A percentile compares a stretch with the other conserved stretches of the same genome.
phyloP scores from a whole-genome alignment of 768 basidiomycete species.

The Floccularia luteovirens region DNA sequence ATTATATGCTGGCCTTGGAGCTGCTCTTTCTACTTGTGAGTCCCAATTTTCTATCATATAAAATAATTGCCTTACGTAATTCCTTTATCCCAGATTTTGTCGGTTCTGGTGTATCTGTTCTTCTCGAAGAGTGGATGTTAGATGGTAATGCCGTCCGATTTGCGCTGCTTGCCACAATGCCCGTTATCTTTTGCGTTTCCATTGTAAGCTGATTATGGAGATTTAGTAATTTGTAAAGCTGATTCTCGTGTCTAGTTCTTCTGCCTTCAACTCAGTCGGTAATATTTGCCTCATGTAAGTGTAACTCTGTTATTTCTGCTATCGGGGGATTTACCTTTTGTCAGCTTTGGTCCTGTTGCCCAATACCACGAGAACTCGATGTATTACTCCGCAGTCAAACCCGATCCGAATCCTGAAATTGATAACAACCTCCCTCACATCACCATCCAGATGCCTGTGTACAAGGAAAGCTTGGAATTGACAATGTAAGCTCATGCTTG shows the following conservation, averaged over 20 bases:
- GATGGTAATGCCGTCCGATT: conserved; percentile 62
- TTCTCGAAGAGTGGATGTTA: conserved; percentile 61
- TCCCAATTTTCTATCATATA: conserved; percentile 9
- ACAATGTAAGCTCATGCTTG: conserved; percentile 50
- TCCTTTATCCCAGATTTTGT: conserved; percentile 42
- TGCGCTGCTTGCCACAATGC: conserved; percentile 53
- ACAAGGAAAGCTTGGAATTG: conserved; percentile 72
- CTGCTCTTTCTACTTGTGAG: conserved; percentile 55
- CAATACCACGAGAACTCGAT: conserved; percentile 81
- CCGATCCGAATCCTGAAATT: conserved; percentile 57
- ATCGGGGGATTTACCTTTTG: conserved; percentile 16
- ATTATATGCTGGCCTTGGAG: conserved; percentile 62
- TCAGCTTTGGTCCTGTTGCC: conserved; percentile 67
- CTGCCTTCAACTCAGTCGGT: conserved; percentile 59
- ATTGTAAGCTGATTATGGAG: conserved; percentile 60
- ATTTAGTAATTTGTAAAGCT: not conserved
- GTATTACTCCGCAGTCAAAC: conserved; percentile 70
- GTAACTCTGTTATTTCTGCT: not conserved
- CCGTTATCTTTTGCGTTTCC: conserved; percentile 72
- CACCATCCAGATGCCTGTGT: conserved; percentile 80
- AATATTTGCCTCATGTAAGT: conserved; percentile 53
- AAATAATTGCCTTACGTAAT: conserved; percentile 1
- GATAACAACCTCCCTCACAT: conserved; percentile 70
- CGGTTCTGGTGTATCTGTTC: conserved; percentile 47
- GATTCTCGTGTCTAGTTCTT: conserved; percentile 47